Percentiles rank a stretch among this genome's conserved stretches.
Conservation (phyloP, 2,329 filamentous ascomycete genomes). For the Talaromyces islandicus region DNA sequence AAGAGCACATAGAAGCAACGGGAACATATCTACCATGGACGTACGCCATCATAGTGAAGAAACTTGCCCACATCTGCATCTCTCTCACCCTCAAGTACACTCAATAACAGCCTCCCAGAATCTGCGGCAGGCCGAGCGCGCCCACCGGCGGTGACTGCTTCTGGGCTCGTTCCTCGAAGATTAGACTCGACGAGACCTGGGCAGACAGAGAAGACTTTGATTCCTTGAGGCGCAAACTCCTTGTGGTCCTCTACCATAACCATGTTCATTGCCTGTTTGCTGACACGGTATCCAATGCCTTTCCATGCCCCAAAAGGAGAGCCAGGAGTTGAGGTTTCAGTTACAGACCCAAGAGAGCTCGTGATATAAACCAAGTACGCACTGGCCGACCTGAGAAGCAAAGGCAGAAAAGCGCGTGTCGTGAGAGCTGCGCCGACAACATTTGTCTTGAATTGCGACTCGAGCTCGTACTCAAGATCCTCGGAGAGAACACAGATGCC, state of each 20-base stretch:
- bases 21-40: not conserved
- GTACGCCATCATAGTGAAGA: conserved; percentile 16
- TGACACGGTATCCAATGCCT: conserved; percentile 30
- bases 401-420: conserved; percentile 44
- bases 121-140: conserved; percentile 27
- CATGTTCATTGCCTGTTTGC: conserved; percentile 45
- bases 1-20: not conserved
- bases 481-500: conserved; percentile 26
- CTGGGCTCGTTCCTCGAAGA: conserved; percentile 17
- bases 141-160: conserved; percentile 21
- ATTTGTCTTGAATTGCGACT: not conserved
- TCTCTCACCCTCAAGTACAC: conserved; percentile 35
- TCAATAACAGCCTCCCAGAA: conserved; percentile 32
- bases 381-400: conserved; percentile 35
- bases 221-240: conserved; percentile 42
- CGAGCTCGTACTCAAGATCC: not conserved
- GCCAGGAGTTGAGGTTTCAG: not conserved
- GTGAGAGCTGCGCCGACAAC: conserved; percentile 44
- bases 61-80: conserved; percentile 38
- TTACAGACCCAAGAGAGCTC: not conserved
- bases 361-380: not conserved
- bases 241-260: conserved; percentile 41
- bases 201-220: conserved; percentile 44
- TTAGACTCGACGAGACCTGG: conserved; percentile 47
- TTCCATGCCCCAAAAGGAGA: not conserved